Evolutionary conservation across 2,329 filamentous ascomycete genomes (phyloP), one percentile per base, ranked within the genome.

Genomic region (Ophiocordyceps camponoti-rufipedis): DNA sequence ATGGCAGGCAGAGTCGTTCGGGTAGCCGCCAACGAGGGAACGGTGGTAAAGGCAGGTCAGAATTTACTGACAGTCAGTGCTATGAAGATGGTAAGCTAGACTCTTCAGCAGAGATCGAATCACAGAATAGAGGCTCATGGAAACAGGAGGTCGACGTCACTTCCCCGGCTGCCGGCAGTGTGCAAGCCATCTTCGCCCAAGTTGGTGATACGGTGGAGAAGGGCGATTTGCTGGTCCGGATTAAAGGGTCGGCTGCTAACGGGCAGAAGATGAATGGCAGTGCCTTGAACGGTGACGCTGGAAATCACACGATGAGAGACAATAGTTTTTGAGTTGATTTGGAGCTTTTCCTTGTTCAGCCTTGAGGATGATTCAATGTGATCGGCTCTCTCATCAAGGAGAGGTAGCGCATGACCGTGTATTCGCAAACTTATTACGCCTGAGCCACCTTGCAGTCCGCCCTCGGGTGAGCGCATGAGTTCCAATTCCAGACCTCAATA

Each of bases 61-160:
- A 44, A 28, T 9, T 19, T 44, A 2, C 12, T 44, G 33, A 44
- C 43, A 8, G 43, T 44, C 33, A 38, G 43, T 19, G 43, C 43
- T 16, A 44, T 44, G 43, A 44, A 44, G 19, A 44, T 44, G 43
- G 43, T 44, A n/a, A 9, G 43, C 12, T 7, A 28, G 2, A 18
- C 10, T 2, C 14, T 10, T 28, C 16, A 16, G 6, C 31, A 12
- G 8, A 13, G 28, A 32, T 11, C 16, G 7, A 9, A 6, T 13
- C 29, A 43, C 6, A 11, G 11, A 28, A 28, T 23, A 41, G 18
- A 23, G 6, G 39, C n/a, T 41, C 2, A 41, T 16, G 28, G 14
- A 35, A 33, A 8, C 19, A 44, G 43, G 43, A 44, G 33, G 43
- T 44, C 19, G 33, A 44, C 28, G 43, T 44, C 6, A 44, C 32